These are phyloP conservation scores for Boletus sp. DNA, from an alignment of 768 basidiomycete species.

Conservation along the genomic window DNA sequence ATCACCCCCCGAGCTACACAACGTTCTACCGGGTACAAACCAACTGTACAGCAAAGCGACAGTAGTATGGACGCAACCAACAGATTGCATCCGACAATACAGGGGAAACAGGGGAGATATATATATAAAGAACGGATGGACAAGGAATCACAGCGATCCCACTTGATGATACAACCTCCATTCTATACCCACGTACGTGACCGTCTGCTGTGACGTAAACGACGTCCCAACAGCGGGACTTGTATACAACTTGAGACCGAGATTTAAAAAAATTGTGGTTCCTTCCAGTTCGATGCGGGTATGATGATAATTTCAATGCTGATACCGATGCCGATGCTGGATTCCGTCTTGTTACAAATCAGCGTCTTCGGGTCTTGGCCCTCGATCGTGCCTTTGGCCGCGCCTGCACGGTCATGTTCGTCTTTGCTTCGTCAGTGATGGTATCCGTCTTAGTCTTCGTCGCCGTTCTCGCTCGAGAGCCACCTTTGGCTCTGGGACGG, in stretches of 20 bases:
- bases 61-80: conserved; percentile 12
- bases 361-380: conserved; percentile 30
- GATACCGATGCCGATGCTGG: conserved; percentile 19
- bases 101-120: neutral
- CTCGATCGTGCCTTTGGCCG: conserved; percentile 33
- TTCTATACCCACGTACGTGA: conserved; percentile 13
- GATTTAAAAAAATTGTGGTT: conserved; percentile 13
- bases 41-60: conserved; percentile 22
- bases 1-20: conserved; percentile 11
- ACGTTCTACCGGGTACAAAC: conserved; percentile 20
- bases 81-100: conserved; percentile 17
- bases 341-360: conserved; percentile 16
- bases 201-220: conserved; percentile 5
- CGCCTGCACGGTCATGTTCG: conserved; percentile 21
- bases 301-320: conserved; percentile 21
- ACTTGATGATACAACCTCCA: conserved; percentile 20
- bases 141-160: conserved; percentile 9
- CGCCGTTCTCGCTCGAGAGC: conserved; percentile 17
- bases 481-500: conserved; percentile 23
- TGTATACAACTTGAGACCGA: conserved; percentile 26
- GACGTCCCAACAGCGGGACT: conserved; percentile 2
- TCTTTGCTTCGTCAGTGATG: conserved; percentile 14
- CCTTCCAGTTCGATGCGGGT: conserved; percentile 21
- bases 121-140: conserved; percentile 1
- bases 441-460: conserved; percentile 17